Base-by-base conservation (phyloP, 495 filamentous ascomycete genomes). In the Melanomma pulvis-pyrius region DNA sequence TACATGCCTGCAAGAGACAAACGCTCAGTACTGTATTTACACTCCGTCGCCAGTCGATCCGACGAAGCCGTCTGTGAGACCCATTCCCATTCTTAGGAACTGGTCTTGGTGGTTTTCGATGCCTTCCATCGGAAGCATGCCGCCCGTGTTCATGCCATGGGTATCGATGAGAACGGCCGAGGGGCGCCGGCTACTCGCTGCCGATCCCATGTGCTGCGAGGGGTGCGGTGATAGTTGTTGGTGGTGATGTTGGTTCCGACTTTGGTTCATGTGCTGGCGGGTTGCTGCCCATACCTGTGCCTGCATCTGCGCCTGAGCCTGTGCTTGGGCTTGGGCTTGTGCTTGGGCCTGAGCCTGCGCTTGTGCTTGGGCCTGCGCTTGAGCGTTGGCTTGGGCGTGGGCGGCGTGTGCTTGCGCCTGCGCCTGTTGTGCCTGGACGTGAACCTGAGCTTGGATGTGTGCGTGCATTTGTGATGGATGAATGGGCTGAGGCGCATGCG, bases 291-390 rank as follows among this genome's bases (percentile, higher is more conserved):
- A 62, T 1, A 57, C 55, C 13, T 70, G 68, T 26, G 67, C 54
- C 59, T 69, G 66, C 6, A 61, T 61, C n/a, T 74, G 72, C 11
- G 64, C 65, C 53, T 74, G 73, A 7, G 53, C 60, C 44, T 68
- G 59, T 49, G 70, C 47, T 25, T 65, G 53, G 15, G 61, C 63
- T 47, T 76, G 68, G 19, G 63, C 56, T 1, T 65, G 61, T 29
- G 69, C 65, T 21, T 73, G 71, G 65, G 71, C 55, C 41, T 79
- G 78, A 8, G 63, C 52, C 32, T 74, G 67, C 0, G 48, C 34
- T 12, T 69, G 66, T 39, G 50, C 50, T 19, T 62, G 65, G 21
- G 34, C 21, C n/a, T 67, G 56, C 11, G 49, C 34, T 34, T 61
- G 51, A 57, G 58, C 32, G 50, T 51, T 32, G 52, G 50, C 11